Conservation (phyloP, 345 rosid genomes). For the Camelina laxa region DNA sequence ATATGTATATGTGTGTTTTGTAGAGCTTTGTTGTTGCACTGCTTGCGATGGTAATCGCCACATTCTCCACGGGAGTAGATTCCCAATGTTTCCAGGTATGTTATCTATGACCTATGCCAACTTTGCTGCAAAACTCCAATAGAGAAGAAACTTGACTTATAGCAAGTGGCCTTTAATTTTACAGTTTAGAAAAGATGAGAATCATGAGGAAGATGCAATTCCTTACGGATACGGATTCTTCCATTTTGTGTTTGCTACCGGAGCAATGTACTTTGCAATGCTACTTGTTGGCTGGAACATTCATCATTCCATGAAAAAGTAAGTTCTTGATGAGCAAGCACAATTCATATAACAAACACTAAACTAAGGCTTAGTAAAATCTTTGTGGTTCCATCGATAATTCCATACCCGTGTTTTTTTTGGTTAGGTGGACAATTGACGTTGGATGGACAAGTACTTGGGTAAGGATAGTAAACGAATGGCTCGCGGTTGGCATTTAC, state of each 20-base stretch:
- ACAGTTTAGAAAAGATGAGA: conserved; percentile 56
- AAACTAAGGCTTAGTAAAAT: neutral
- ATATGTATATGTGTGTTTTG: neutral
- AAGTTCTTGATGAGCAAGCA: conserved; percentile 17
- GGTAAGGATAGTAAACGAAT: conserved; percentile 90
- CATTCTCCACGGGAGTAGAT: conserved; percentile 95
- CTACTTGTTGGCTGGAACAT: conserved; percentile 89
- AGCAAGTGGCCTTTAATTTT: conserved; percentile 34
- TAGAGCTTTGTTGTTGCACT: conserved; percentile 92
- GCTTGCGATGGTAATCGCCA: conserved; percentile 86
- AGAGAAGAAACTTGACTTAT: conserved; percentile 38
- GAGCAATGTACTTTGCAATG: conserved; percentile 98
- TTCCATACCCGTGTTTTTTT: neutral
- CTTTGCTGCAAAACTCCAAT: neutral
- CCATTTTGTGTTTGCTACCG: conserved; percentile 94
- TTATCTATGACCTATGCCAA: conserved; percentile 1
- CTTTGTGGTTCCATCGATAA: neutral
- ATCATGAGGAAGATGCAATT: conserved; percentile 59
- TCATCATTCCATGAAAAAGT: conserved; percentile 81
- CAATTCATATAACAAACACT: neutral
- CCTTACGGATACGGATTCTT: conserved; percentile 98
- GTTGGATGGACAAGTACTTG: conserved; percentile 99
- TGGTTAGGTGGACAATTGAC: conserved; percentile 90
- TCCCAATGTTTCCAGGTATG: conserved; percentile 93
- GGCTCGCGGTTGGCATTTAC: conserved; percentile 92